Evolutionary conservation across 192 early-diverging fungal genomes (phyloP), one percentile per base, ranked within the genome.

Genomic region (Entophlyctis luteolus): DNA sequence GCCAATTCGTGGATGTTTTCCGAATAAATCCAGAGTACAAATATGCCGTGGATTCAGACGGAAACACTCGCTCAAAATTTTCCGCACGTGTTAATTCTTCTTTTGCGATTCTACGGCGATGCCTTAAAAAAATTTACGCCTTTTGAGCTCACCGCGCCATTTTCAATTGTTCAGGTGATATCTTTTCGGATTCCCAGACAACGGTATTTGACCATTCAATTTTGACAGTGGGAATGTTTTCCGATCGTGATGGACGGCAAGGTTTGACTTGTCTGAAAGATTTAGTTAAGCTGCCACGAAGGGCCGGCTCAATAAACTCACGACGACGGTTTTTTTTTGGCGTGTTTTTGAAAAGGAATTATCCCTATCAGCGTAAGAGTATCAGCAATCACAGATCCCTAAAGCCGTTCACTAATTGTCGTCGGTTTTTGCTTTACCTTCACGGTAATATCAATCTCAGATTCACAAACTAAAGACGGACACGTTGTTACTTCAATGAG

Each of bases 401-500:
- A 1, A 34, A 59, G 12, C 18, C n/a, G 35, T 65, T n/a, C 39
- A 14, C 1, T 65, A 66, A 22, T 23, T 16, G 23, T 65, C 49
- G 20, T n/a, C n/a, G n/a, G n/a, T 18, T 8, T 65, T 59, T 27
- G 75, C n/a, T 16, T 27, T 48, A 62, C 46, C 58, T 81, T 81
- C 37, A 81, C 55, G 8, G 65, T 55, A 2, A 57, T 55, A 45
- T 81, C 79, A 52, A 79, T 12, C 14, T 14, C 18, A 4, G 31
- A 27, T 27, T 73, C 70, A 36, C 72, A 76, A 1, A 65, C 72
- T 5, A 72, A 33, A 4, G 73, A 76, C 16, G 82, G 82, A 6
- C 73, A 76, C 10, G 78, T 77, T 39, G 81, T 81, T 33, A 84
- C 81, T 47, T 84, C 81, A 55, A 84, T 81, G 49, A 84, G 52